phyloP scores from a whole-genome alignment of 1,139 yeast species.

The Blastobotrys petasosporus region DNA sequence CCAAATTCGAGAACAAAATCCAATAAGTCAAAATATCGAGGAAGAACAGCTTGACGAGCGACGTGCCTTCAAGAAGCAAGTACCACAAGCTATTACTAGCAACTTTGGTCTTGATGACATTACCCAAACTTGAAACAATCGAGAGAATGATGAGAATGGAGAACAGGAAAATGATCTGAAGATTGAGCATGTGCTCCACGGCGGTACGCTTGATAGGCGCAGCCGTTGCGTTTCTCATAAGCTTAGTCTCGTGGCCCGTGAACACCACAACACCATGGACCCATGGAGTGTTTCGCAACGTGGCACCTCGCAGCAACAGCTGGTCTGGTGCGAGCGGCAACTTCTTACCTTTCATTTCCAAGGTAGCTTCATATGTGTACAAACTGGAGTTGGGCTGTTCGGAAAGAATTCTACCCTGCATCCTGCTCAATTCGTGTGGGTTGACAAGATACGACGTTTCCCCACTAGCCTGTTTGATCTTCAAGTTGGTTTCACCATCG shows the following conservation, averaged over 20 bases:
- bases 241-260: conserved; percentile 96
- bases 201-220: conserved; percentile 97
- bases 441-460: conserved; percentile 75
- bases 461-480: conserved; percentile 79
- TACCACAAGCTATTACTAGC: conserved; percentile 53
- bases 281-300: conserved; percentile 92
- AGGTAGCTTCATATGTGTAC: conserved; percentile 91
- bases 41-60: conserved; percentile 66
- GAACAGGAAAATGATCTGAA: conserved; percentile 85
- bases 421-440: conserved; percentile 51
- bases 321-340: conserved; percentile 87
- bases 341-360: conserved; percentile 51
- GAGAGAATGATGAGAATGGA: conserved; percentile 69
- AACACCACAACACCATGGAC: conserved; percentile 88
- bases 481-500: conserved; percentile 96
- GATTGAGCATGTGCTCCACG: conserved; percentile 89
- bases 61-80: conserved; percentile 63
- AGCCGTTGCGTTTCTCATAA: conserved; percentile 98
- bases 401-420: conserved; percentile 58
- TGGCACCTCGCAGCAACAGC: conserved; percentile 88
- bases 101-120: conserved; percentile 64
- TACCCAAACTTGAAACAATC: conserved; percentile 79
- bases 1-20: conserved; percentile 92
- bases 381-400: conserved; percentile 94
- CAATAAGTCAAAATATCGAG: conserved; percentile 86